Evolutionary conservation across 23 red algal species (phyloP), one percentile per base, ranked within the genome.

Genomic region (Pyropia yezoensis): DNA sequence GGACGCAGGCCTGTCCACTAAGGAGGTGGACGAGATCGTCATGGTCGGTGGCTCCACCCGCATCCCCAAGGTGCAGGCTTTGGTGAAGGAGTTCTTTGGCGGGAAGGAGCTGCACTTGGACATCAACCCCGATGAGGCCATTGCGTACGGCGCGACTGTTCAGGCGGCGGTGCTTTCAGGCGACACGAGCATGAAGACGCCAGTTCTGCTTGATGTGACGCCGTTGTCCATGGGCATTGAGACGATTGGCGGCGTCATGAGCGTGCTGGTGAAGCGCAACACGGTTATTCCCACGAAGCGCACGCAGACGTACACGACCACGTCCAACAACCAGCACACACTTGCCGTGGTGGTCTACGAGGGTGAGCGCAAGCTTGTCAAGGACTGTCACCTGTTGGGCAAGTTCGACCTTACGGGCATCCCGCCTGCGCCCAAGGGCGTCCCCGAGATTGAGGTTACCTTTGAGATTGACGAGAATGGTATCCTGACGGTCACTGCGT

Each of bases 391-490:
- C 67, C 73, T 96, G 50, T 66, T 96, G n/a, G 91, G 91, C 57
- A 86, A 96, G 28, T 96, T 96, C 67, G 91, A 96, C 50, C 81
- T 96, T 49, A 96, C 84, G 52, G 91, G 91, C 17, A 82, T 96
- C 23, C 72, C 83, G 0, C 70, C 70, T 26, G 91, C 91, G 19
- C 91, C 91, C 22, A 77, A 83, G 50, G 91, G 91, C 27, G 70
- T 78, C 25, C 91, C 91, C 16, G 83, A 96, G 66, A 83, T 96
- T 27, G 87, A 89, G 32, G 91, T 96, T 4, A 96, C 91, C 17
- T 96, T 96, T 78, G 91, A 96, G 24, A 89, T 96, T 62, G 91
- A 96, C 54, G 84, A 83, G 49, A 96, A 89, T 61, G 91, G 91
- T 18, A 96, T 96, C 32, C 57, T 96, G 34, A 82, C 79, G 50